A percentile compares a stretch with the other conserved stretches of the same genome.
phyloP scores from a whole-genome alignment of 768 basidiomycete genomes.

The Boletus eberwhitei region DNA sequence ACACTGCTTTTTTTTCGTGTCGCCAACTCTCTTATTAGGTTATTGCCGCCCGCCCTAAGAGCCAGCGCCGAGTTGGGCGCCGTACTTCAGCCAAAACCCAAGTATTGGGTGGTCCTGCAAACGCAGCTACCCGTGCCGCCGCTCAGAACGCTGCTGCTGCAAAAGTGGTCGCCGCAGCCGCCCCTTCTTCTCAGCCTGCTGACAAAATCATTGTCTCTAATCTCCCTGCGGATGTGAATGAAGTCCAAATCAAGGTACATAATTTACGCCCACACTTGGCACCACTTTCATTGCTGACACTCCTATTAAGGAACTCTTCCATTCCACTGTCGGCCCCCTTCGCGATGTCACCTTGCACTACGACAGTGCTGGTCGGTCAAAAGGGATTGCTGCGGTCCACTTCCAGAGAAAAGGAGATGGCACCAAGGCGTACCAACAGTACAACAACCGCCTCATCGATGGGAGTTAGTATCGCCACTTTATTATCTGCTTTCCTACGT shows the following conservation, averaged over 20 bases:
- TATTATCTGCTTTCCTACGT: slow-evolving; percentile 36
- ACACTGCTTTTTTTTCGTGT: background rate
- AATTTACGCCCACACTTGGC: background rate
- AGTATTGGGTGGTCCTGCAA: slow-evolving; percentile 55
- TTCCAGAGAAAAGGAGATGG: slow-evolving; percentile 89
- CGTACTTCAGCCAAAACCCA: slow-evolving; percentile 51
- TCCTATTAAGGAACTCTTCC: slow-evolving; percentile 81
- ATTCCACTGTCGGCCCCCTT: slow-evolving; percentile 83
- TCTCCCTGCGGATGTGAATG: slow-evolving; percentile 90
- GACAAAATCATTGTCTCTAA: slow-evolving; percentile 97
- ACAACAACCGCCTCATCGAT: slow-evolving; percentile 99
- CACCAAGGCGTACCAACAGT: slow-evolving; percentile 86
- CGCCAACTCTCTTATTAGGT: slow-evolving; percentile 43
- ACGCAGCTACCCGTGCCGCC: slow-evolving; percentile 53
- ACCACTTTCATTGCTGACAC: slow-evolving; percentile 1
- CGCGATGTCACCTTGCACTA: slow-evolving; percentile 83
- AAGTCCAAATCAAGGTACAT: slow-evolving; percentile 86
- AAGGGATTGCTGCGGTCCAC: slow-evolving; percentile 83
- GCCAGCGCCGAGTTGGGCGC: slow-evolving; percentile 38
- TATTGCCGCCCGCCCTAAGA: slow-evolving; percentile 59
- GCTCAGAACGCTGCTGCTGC: slow-evolving; percentile 41
- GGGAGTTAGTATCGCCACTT: slow-evolving; percentile 93
- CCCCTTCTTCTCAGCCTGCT: slow-evolving; percentile 41
- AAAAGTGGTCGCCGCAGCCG: slow-evolving; percentile 39
- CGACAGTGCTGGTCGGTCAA: slow-evolving; percentile 81